Conservation (phyloP, 192 early-diverging fungal species). For the Coemansia sp. region DNA sequence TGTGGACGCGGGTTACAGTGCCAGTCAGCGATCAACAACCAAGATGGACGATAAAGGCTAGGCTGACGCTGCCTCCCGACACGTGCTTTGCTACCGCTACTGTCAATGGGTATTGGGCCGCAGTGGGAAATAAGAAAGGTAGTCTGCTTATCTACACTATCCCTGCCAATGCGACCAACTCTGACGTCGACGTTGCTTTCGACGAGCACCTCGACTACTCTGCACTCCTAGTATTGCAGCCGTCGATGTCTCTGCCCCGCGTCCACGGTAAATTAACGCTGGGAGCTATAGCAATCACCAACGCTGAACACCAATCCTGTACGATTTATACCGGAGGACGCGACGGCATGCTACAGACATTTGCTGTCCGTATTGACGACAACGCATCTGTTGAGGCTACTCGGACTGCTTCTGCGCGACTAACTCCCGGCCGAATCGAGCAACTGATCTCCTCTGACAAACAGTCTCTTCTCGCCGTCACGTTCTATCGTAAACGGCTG, state of each 20-base stretch:
- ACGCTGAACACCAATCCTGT: not conserved
- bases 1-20: conserved; percentile 14
- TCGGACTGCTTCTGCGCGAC: conserved; percentile 42
- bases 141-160: conserved; percentile 12
- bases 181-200: not conserved
- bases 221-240: not conserved
- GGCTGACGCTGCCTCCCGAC: conserved; percentile 1
- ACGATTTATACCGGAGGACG: conserved; percentile 24
- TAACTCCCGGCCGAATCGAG: conserved; percentile 81
- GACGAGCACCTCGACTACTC: not conserved
- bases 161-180: not conserved
- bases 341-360: conserved; percentile 26
- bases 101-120: conserved; percentile 12
- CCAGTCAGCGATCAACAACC: not conserved
- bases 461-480: conserved; percentile 64
- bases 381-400: not conserved
- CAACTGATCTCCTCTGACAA: conserved; percentile 32
- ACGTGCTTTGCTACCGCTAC: conserved; percentile 18
- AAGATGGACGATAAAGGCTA: not conserved
- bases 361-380: not conserved
- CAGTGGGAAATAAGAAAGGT: conserved; percentile 20
- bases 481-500: conserved; percentile 74
- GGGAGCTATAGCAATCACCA: conserved; percentile 5
- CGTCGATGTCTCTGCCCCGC: not conserved
- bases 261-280: conserved; percentile 12